Evolutionary conservation across 345 rosid species (phyloP), one percentile per base, ranked within the genome.

Genomic region (Lepidium didymum): DNA sequence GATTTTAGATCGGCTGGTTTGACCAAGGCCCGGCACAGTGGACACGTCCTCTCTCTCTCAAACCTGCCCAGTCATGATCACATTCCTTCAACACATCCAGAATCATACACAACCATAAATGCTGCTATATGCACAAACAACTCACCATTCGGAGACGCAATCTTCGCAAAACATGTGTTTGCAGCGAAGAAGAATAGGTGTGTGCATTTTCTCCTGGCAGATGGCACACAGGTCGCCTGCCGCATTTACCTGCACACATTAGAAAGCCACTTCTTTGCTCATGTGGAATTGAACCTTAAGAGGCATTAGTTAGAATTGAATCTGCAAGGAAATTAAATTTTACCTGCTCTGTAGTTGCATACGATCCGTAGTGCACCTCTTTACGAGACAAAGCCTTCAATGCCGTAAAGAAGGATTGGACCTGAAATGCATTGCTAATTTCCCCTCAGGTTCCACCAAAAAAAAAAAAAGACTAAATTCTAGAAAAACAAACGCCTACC

Each of bases 161-260:
- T 95, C 99, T 82, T 95, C 97, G 25, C 99, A 95, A 70, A 95
- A 95, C 57, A 95, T 82, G 84, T 94, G 99, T 77, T 91, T 91
- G 73, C 97, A 94, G 25, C 93, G 88, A 57, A 94, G 97, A 70
- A 94, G 80, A 69, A 94, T 72, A 13, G 99, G 99, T 50, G 91
- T 86, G 67, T 94, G 96, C 99, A 94, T 94, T 85, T 94, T 94
- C 78, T 91, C 97, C 84, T 91, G 99, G 81, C 99, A 94, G 49
- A 91, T 94, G 64, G 97, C 97, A 67, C 97, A 94, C 41, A 91
- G 68, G 79, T 94, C 99, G 37, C 99, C 97, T 14, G 90, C 97
- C 35, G 94, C 93, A 78, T 74, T 89, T 53, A 95, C 97, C 97
- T 91, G 83, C 84, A 80, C 60, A 70, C 31, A 79, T 37, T 38